Conservation (phyloP, 345 rosid genomes). For the Populus alba region DNA sequence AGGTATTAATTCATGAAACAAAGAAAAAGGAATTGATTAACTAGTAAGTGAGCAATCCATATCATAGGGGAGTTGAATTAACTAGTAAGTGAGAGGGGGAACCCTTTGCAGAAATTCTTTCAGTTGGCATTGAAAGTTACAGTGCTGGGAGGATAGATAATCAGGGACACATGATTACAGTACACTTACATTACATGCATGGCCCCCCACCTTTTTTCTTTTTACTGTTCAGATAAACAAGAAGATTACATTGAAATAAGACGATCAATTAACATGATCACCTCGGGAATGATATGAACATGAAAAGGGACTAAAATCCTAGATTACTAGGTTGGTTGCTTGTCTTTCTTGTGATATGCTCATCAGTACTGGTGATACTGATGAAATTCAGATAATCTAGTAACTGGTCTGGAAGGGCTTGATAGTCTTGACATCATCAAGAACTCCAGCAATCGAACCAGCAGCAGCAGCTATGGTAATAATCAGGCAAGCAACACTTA, state of each 20-base stretch:
- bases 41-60: no score
- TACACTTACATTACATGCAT: not conserved
- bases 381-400: conserved; percentile 14
- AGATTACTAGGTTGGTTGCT: not conserved
- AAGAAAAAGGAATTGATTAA: not conserved
- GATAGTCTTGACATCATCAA: conserved; percentile 51
- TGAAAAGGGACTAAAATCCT: conserved; percentile 5
- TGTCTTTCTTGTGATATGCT: conserved; percentile 2
- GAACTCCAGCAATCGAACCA: conserved; percentile 72
- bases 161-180: not conserved
- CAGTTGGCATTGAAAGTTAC: conserved; percentile 11
- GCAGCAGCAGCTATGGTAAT: conserved; percentile 69
- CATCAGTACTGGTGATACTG: not conserved
- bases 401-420: conserved; percentile 60
- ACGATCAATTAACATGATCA: not conserved
- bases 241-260: not conserved
- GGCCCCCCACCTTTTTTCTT: not conserved
- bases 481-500: conserved; percentile 66
- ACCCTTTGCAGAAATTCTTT: conserved; percentile 1
- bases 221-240: not conserved
- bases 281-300: conserved; percentile 1
- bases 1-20: not conserved
- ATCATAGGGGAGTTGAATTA: not conserved
- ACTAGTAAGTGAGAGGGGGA: not conserved
- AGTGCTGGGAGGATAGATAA: not conserved